A percentile compares a stretch with the other conserved stretches of the same genome.
Conservation (phyloP, 441 rosid species). For the Gossypium schwendimanii region DNA sequence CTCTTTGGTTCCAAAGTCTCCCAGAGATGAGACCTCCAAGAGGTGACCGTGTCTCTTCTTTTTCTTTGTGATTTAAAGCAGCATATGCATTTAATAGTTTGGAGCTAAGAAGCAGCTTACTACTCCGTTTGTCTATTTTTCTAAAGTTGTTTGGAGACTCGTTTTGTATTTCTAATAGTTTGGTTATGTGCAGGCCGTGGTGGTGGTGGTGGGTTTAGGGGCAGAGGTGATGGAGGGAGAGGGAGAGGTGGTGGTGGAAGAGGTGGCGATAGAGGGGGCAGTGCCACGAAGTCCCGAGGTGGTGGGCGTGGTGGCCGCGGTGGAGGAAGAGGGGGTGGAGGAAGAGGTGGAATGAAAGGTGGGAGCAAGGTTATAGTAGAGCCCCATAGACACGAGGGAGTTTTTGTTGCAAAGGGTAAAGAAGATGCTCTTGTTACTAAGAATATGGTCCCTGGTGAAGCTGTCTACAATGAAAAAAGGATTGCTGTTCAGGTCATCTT, state of each 20-base stretch:
- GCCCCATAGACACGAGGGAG: slow-evolving; percentile 89
- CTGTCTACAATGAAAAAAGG: slow-evolving; percentile 93
- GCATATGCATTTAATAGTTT: no score
- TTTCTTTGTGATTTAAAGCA: not conserved
- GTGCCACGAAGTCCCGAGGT: slow-evolving; percentile 33
- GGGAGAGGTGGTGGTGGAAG: slow-evolving; percentile 35
- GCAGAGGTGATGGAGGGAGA: slow-evolving; percentile 55
- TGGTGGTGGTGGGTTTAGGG: slow-evolving; percentile 48
- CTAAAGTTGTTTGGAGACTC: not conserved
- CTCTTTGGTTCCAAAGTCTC: not conserved
- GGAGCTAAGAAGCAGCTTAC: not conserved
- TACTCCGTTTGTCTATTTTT: not conserved
- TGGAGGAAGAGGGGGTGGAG: slow-evolving; percentile 39
- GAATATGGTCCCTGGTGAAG: slow-evolving; percentile 89
- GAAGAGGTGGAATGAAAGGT: slow-evolving; percentile 83
- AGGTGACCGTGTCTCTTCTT: slow-evolving; percentile 18
- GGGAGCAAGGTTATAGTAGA: slow-evolving; percentile 83
- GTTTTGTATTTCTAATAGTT: not conserved
- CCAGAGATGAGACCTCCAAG: slow-evolving; percentile 34
- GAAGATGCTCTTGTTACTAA: slow-evolving; percentile 94
- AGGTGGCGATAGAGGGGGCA: slow-evolving; percentile 12
- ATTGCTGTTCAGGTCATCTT: slow-evolving; percentile 64
- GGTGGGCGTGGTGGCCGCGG: slow-evolving; percentile 37
- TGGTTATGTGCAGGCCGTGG: slow-evolving; percentile 12
- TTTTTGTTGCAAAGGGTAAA: slow-evolving; percentile 87